Evolutionary conservation across 306 rosid genomes (phyloP).

Genomic region (Gastrolobium villosum): DNA sequence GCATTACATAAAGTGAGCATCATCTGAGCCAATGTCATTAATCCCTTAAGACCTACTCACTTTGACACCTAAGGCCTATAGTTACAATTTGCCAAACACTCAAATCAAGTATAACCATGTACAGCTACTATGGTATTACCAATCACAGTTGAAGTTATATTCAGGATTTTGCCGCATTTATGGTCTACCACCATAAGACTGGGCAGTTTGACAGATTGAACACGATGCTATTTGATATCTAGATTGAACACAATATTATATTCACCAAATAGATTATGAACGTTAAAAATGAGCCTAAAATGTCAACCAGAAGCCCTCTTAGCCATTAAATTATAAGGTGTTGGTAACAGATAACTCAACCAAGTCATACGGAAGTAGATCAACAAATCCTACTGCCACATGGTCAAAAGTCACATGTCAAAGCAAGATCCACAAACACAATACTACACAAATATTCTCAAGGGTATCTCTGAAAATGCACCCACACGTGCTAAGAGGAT

Average conservation of each 20-base stretch:
- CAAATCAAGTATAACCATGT: too few relatives aligned
- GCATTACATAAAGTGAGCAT: constrained; percentile 29
- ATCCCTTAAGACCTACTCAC: constrained; percentile 20
- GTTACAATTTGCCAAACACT: background rate
- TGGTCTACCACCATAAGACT: background rate
- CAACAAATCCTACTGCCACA: constrained; percentile 19
- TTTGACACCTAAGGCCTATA: background rate
- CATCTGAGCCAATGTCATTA: background rate
- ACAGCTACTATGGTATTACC: too few relatives aligned
- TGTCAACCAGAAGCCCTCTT: background rate
- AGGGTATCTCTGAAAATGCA: background rate
- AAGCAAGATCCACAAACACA: constrained; percentile 3
- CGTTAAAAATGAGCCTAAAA: background rate
- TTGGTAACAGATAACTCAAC: background rate
- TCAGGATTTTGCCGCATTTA: background rate
- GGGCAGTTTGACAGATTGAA: too few relatives aligned
- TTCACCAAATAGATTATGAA: background rate
- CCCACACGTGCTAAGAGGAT: background rate
- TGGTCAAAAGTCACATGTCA: background rate
- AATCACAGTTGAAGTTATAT: constrained; percentile 3
- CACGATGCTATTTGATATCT: too few relatives aligned
- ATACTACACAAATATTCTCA: background rate
- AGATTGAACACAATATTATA: background rate
- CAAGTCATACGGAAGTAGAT: background rate
- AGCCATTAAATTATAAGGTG: constrained; percentile 4